Conservation (phyloP, 345 rosid genomes). For the Mercurialis annua region DNA sequence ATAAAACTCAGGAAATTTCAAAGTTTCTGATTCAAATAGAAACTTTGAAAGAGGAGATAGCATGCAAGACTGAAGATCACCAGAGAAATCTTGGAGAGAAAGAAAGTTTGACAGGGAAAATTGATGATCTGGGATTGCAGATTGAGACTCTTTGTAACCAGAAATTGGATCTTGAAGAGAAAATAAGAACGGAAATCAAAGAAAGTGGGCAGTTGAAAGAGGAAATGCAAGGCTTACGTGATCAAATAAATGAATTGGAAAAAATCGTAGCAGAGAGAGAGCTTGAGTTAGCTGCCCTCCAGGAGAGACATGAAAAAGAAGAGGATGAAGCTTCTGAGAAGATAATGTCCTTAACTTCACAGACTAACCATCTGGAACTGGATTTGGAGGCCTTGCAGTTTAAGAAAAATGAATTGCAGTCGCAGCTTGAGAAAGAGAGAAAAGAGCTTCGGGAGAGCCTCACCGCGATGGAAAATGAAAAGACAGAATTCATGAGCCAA, state of each 20-base stretch:
- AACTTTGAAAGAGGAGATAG: constrained; percentile 27
- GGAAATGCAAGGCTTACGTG: constrained; percentile 29
- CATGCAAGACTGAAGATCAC: constrained; percentile 22
- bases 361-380: constrained; percentile 40
- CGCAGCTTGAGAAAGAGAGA: constrained; percentile 50
- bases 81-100: constrained; percentile 28
- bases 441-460: constrained; percentile 43
- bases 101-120: constrained; percentile 18
- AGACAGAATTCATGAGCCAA: constrained; percentile 29
- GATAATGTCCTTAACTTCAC: constrained; percentile 37
- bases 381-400: constrained; percentile 46
- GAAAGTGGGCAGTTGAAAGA: constrained; percentile 19
- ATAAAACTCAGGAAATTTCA: constrained; percentile 49
- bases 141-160: constrained; percentile 19
- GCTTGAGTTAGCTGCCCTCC: constrained; percentile 40
- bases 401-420: constrained; percentile 39
- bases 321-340: constrained; percentile 48
- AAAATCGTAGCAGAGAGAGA: constrained; percentile 34
- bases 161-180: constrained; percentile 30
- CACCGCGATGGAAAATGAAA: constrained; percentile 39
- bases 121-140: constrained; percentile 30
- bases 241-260: constrained; percentile 37
- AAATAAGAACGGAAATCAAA: constrained; percentile 14
- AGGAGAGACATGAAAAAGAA: constrained; percentile 30
- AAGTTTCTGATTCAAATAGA: constrained; percentile 36